Conservation (phyloP, 2,329 filamentous ascomycete genomes). For the Fusarium sp. region DNA sequence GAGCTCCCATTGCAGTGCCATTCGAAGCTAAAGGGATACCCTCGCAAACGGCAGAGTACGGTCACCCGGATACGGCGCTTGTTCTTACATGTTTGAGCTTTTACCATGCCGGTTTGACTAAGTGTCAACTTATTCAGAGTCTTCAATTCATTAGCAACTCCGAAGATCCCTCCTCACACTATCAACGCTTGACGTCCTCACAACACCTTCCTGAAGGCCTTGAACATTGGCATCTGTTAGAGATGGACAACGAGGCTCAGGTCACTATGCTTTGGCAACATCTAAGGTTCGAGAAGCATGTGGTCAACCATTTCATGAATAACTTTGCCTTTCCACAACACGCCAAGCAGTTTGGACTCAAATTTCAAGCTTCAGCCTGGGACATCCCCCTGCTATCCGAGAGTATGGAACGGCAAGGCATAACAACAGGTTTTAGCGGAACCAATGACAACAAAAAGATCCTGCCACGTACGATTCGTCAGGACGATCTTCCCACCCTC, state of each 20-base stretch:
- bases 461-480: slow-evolving; percentile 71
- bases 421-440: slow-evolving; percentile 77
- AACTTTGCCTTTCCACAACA: slow-evolving; percentile 74
- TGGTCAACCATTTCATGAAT: slow-evolving; percentile 64
- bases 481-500: slow-evolving; percentile 69
- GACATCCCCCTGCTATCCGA: slow-evolving; percentile 67
- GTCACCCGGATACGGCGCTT: slow-evolving; percentile 75
- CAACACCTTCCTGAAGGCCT: too few species aligned
- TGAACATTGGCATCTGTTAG: too few species aligned
- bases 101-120: slow-evolving; percentile 70
- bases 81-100: slow-evolving; percentile 73
- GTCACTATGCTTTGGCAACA: slow-evolving; percentile 62
- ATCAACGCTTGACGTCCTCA: too few species aligned
- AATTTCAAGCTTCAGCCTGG: slow-evolving; percentile 75
- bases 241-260: slow-evolving; percentile 67
- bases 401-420: neutral
- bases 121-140: slow-evolving; percentile 61
- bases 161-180: slow-evolving; percentile 68
- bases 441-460: slow-evolving; percentile 74
- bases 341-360: slow-evolving; percentile 72
- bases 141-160: slow-evolving; percentile 65
- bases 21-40: slow-evolving; percentile 75
- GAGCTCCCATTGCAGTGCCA: slow-evolving; percentile 74
- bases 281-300: slow-evolving; percentile 57
- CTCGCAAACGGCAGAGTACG: slow-evolving; percentile 72